These are phyloP conservation scores for Haberlea rhodopensis DNA, from an alignment of 257 asterid genomes.

Conservation along the genomic window DNA sequence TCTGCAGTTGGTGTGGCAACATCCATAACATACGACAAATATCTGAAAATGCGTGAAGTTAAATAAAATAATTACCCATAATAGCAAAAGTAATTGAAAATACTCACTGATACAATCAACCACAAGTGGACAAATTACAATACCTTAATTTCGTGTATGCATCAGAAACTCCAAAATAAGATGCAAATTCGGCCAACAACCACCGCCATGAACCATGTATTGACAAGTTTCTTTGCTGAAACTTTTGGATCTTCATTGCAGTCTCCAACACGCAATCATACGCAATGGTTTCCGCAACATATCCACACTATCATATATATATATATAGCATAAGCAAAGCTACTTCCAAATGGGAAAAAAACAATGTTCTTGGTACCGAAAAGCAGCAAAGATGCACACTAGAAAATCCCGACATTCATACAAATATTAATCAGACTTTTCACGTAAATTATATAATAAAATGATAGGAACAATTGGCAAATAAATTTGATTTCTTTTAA, in stretches of 20 bases:
- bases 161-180: slow-evolving; percentile 88
- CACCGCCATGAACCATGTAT: slow-evolving; percentile 84
- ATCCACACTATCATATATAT: slow-evolving; percentile 48
- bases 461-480: too few species aligned
- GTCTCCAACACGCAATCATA: slow-evolving; percentile 87
- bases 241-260: slow-evolving; percentile 79
- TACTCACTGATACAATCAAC: slow-evolving; percentile 4
- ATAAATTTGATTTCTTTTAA: too few species aligned
- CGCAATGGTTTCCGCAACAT: slow-evolving; percentile 90
- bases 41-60: slow-evolving; percentile 39
- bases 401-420: not conserved
- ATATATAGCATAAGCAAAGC: slow-evolving; percentile 15
- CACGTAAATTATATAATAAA: too few species aligned
- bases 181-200: slow-evolving; percentile 80
- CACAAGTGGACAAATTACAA: slow-evolving; percentile 10
- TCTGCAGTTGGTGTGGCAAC: slow-evolving; percentile 97
- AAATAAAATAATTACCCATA: slow-evolving; percentile 2
- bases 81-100: slow-evolving; percentile 3
- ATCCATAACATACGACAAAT: slow-evolving; percentile 91
- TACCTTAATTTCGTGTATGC: slow-evolving; percentile 88
- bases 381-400: slow-evolving; percentile 1
- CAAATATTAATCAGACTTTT: not conserved
- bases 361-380: not conserved
- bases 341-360: not conserved
- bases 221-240: slow-evolving; percentile 74